phyloP scores from a whole-genome alignment of 192 early-diverging fungal genomes.

The Entomortierella lignicola region DNA sequence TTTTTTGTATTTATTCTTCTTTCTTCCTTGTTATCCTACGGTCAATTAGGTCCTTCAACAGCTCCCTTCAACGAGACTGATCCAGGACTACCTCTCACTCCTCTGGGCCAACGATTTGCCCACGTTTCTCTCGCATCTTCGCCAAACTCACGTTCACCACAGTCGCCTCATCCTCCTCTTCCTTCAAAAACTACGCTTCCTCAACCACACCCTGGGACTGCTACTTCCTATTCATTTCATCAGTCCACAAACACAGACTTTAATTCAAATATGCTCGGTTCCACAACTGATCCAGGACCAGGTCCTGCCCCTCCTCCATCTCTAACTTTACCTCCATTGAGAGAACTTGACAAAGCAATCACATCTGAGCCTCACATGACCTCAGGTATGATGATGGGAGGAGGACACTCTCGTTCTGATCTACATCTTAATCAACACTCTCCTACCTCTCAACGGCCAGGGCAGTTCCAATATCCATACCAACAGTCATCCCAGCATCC shows the following conservation, averaged over 20 bases:
- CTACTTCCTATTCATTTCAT: neutral
- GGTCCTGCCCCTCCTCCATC: conserved; percentile 45
- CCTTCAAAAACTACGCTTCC: too few species aligned
- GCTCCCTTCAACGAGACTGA: neutral
- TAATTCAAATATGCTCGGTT: conserved; percentile 21
- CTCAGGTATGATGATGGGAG: neutral
- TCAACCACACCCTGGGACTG: neutral
- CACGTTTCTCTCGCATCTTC: too few species aligned
- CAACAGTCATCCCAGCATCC: neutral
- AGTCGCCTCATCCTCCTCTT: too few species aligned
- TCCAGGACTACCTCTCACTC: neutral
- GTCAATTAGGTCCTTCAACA: too few species aligned
- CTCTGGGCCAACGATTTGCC: neutral
- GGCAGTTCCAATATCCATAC: neutral
- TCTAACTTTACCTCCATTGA: conserved; percentile 30
- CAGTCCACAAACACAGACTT: conserved; percentile 18
- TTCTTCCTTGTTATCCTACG: too few species aligned
- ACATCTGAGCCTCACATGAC: conserved; percentile 15
- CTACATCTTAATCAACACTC: conserved; percentile 12
- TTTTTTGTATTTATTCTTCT: neutral
- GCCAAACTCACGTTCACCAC: neutral
- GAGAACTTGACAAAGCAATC: conserved; percentile 35
- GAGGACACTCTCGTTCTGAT: conserved; percentile 5
- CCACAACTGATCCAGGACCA: conserved; percentile 11
- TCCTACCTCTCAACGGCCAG: neutral